These are phyloP conservation scores for Scopulariopsis brevicaulis DNA, from an alignment of 2,329 filamentous ascomycete genomes.

Conservation along the genomic window DNA sequence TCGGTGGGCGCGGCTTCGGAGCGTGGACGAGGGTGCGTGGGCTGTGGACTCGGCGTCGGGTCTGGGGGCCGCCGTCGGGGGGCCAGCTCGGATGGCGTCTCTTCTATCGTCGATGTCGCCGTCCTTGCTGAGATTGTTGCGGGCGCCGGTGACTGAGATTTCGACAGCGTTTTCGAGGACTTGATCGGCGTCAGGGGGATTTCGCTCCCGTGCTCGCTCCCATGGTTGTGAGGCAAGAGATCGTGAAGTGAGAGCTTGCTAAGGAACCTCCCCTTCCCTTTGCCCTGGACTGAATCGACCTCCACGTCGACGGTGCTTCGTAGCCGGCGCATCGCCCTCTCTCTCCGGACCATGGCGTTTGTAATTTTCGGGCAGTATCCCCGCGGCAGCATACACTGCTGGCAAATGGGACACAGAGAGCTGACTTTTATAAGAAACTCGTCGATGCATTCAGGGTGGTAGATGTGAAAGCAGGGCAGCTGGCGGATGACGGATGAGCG, in stretches of 20 bases:
- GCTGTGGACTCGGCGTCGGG: not conserved
- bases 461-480: constrained; percentile 84
- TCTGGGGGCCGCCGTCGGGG: not conserved
- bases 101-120: constrained; percentile 19
- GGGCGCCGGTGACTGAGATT: constrained; percentile 11
- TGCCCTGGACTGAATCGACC: constrained; percentile 13
- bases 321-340: constrained; percentile 55
- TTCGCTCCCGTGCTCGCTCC: not conserved
- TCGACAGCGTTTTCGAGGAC: constrained; percentile 43
- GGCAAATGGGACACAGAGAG: constrained; percentile 86
- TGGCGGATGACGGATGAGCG: constrained; percentile 66
- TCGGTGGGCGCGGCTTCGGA: constrained; percentile 28
- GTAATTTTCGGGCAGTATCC: constrained; percentile 61
- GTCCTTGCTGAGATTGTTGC: constrained; percentile 42
- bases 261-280: not conserved
- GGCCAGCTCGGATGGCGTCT: not conserved
- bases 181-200: constrained; percentile 14
- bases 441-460: constrained; percentile 86
- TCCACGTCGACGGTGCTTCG: constrained; percentile 39
- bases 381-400: constrained; percentile 64
- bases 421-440: constrained; percentile 67
- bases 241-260: constrained; percentile 2
- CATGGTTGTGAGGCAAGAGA: not conserved
- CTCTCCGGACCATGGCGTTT: constrained; percentile 76
- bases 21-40: constrained; percentile 45